Evolutionary conservation across 257 asterid species (phyloP).

Genomic region (Jacaranda mimosifolia): DNA sequence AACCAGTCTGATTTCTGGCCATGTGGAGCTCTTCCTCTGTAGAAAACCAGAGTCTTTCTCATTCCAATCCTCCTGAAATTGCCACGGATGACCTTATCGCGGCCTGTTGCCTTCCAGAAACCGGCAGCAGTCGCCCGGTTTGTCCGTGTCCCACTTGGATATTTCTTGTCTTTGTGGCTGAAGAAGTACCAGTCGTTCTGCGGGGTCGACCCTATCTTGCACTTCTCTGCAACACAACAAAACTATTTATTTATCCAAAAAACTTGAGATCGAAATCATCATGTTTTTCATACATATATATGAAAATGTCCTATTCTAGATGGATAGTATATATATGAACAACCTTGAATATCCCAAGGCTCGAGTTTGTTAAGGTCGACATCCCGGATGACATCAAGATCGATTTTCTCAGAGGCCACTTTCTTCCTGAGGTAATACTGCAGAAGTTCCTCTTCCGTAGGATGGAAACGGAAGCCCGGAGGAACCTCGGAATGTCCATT

Average conservation of each 20-base stretch:
- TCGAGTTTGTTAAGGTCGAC: constrained; percentile 94
- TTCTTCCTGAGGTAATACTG: constrained; percentile 87
- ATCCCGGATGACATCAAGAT: constrained; percentile 88
- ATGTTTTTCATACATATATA: too few species aligned
- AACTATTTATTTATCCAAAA: neutral
- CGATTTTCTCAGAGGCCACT: constrained; percentile 70
- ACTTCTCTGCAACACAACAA: constrained; percentile 55
- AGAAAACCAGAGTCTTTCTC: constrained; percentile 89
- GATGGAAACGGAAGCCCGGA: constrained; percentile 93
- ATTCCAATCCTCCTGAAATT: constrained; percentile 73
- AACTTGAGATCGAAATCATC: too few species aligned
- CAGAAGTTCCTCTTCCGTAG: constrained; percentile 92
- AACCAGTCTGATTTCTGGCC: constrained; percentile 94
- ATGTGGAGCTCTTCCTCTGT: constrained; percentile 89
- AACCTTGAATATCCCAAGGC: constrained; percentile 98
- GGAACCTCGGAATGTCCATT: constrained; percentile 90
- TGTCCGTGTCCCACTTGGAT: constrained; percentile 87
- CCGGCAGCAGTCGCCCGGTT: constrained; percentile 94
- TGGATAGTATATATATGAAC: neutral
- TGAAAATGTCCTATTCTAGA: too few species aligned
- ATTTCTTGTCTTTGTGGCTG: constrained; percentile 93
- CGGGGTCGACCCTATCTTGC: constrained; percentile 86
- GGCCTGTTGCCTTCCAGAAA: constrained; percentile 95
- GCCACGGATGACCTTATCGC: constrained; percentile 84
- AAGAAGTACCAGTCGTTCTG: constrained; percentile 95